Conservation (phyloP, 176 grass and related monocot species). For the Cenchrus purpureus region DNA sequence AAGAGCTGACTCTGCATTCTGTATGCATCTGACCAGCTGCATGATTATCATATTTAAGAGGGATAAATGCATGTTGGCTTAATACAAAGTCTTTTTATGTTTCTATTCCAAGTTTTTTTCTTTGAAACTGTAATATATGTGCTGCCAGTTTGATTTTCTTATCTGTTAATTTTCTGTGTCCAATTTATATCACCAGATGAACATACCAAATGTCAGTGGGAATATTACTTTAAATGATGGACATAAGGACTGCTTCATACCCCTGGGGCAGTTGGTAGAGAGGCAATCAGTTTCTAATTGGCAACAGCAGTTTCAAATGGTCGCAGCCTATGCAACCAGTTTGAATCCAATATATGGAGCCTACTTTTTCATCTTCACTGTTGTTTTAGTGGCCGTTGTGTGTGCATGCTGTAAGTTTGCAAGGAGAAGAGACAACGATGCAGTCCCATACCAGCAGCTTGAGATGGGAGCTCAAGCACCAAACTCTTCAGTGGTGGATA, state of each 20-base stretch:
- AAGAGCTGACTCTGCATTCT: not conserved
- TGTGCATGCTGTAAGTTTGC: conserved; percentile 81
- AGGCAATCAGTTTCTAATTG: conserved; percentile 51
- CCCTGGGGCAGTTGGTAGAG: not conserved
- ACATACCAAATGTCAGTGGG: conserved; percentile 35
- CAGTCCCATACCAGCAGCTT: conserved; percentile 75
- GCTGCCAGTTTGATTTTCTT: conserved; percentile 3
- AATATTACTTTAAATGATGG: conserved; percentile 57
- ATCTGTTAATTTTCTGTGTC: conserved; percentile 5
- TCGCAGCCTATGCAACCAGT: conserved; percentile 58
- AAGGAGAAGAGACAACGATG: conserved; percentile 31
- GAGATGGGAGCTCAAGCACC: conserved; percentile 72
- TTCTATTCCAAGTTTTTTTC: conserved; percentile 4
- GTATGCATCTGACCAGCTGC: not conserved
- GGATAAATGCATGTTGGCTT: not conserved
- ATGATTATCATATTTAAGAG: not conserved
- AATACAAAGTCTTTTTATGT: not conserved
- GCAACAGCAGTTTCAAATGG: conserved; percentile 59
- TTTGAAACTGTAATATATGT: not conserved
- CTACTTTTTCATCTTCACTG: conserved; percentile 60
- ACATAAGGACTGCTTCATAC: conserved; percentile 49
- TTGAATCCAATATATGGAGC: conserved; percentile 83
- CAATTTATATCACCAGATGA: conserved; percentile 52
- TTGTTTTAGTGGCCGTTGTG: conserved; percentile 54
- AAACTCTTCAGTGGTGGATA: conserved; percentile 44